Conservation (phyloP, 2,329 filamentous ascomycete species). For the Fusarium metavorans region DNA sequence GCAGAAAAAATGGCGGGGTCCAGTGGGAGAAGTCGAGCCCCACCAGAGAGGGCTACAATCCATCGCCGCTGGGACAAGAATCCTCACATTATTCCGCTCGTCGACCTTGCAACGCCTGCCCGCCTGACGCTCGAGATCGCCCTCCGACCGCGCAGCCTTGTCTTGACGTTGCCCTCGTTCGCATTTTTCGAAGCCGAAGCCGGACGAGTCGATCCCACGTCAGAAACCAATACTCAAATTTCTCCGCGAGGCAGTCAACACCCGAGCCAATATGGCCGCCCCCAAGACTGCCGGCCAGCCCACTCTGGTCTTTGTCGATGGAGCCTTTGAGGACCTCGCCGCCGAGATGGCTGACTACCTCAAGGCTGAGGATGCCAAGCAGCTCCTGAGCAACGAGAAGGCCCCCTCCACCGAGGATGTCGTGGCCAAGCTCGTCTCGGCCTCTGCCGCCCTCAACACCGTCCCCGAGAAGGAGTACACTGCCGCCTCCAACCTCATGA, state of each 20-base stretch:
- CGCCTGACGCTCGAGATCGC: slow-evolving; percentile 40
- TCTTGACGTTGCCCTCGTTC: slow-evolving; percentile 16
- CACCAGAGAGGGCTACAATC: slow-evolving; percentile 53
- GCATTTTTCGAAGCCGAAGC: slow-evolving; percentile 35
- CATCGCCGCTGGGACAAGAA: slow-evolving; percentile 28
- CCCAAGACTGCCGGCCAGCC: slow-evolving; percentile 61
- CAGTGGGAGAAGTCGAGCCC: slow-evolving; percentile 40
- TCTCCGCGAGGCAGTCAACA: slow-evolving; percentile 30
- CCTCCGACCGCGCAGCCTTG: slow-evolving; percentile 24
- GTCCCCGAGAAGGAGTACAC: slow-evolving; percentile 97
- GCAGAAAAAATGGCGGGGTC: slow-evolving; percentile 57
- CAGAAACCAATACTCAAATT: slow-evolving; percentile 35
- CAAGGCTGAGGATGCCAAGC: slow-evolving; percentile 82
- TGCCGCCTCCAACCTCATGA: slow-evolving; percentile 94
- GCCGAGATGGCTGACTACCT: slow-evolving; percentile 96
- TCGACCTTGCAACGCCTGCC: slow-evolving; percentile 44
- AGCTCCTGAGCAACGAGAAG: slow-evolving; percentile 78
- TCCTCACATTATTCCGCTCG: slow-evolving; percentile 47
- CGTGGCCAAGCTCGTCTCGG: slow-evolving; percentile 88
- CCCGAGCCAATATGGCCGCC: slow-evolving; percentile 44
- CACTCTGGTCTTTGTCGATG: slow-evolving; percentile 84
- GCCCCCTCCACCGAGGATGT: slow-evolving; percentile 80
- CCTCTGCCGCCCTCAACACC: slow-evolving; percentile 80
- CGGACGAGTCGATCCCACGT: slow-evolving; percentile 28
- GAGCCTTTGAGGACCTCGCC: slow-evolving; percentile 90